These are phyloP conservation scores for Boletus pseudo-olivaceus DNA, from an alignment of 768 basidiomycete genomes.

Conservation along the genomic window DNA sequence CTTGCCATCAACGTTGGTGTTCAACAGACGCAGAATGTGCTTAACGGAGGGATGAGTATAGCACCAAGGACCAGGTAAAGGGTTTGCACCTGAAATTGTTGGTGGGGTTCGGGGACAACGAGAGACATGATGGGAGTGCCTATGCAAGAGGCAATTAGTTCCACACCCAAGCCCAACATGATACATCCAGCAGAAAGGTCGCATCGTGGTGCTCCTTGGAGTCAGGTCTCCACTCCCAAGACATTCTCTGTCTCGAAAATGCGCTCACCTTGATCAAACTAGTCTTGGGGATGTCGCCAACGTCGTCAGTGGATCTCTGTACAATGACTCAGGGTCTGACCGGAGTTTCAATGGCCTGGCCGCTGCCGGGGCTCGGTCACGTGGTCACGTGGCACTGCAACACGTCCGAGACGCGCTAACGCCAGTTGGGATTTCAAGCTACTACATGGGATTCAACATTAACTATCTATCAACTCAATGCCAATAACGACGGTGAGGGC, in stretches of 20 bases:
- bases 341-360: slow-evolving; percentile 26
- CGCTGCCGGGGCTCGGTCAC: slow-evolving; percentile 23
- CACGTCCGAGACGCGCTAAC: slow-evolving; percentile 20
- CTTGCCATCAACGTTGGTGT: slow-evolving; percentile 99
- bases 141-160: slow-evolving; percentile 14
- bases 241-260: not conserved
- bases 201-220: not conserved
- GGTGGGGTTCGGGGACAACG: slow-evolving; percentile 92
- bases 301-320: slow-evolving; percentile 8
- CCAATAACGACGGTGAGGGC: slow-evolving; percentile 27
- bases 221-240: not conserved
- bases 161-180: slow-evolving; percentile 2
- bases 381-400: slow-evolving; percentile 19
- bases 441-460: slow-evolving; percentile 15
- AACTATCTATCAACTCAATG: slow-evolving; percentile 17
- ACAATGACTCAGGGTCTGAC: not conserved
- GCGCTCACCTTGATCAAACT: slow-evolving; percentile 26
- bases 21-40: slow-evolving; percentile 99
- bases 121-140: slow-evolving; percentile 72
- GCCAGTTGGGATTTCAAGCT: slow-evolving; percentile 11
- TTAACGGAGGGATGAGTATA: slow-evolving; percentile 31
- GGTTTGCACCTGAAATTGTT: slow-evolving; percentile 82
- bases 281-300: slow-evolving; percentile 16
- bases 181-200: slow-evolving; percentile 21
- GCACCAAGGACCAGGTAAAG: not conserved